Evolutionary conservation across 2,329 filamentous ascomycete species (phyloP), one percentile per base, ranked within the genome.

Genomic region (Xylaria multiplex): DNA sequence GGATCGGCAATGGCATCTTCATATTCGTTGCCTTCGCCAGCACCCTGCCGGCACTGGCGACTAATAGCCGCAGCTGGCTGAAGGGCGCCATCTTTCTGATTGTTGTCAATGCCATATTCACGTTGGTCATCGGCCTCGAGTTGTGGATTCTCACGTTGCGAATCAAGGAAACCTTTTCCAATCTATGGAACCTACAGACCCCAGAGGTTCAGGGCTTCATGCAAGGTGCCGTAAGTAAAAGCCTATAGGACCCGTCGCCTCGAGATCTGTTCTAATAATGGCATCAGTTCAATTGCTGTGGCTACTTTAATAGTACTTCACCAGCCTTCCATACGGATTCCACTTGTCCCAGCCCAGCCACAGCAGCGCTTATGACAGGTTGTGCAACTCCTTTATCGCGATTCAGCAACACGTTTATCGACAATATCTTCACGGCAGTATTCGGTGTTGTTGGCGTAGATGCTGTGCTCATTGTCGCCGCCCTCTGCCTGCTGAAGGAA

Each of bases 381-480:
- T 96, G 92, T 76, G 85, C 91, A 16, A 82, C 85, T 1, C 85
- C 89, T 1, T 88, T 96, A 71, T 86, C 86, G 27, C 85, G 81
- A 60, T 93, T 90, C 73, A 85, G 89, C 65, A 93, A 93, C 78
- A 81, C 82, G 64, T 91, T 90, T 74, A 81, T 95, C 69, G 91
- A 93, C 79, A 80, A 88, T 62, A 88, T 95, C 75, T 96, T 95
- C 78, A 96, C 92, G 1, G 88, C 88, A 27, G 84, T 91, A 61
- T 96, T 96, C 77, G 92, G 91, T 68, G 88, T 95, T 77, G 91
- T 94, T 67, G 91, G 84, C 63, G 77, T 93, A 69, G 89, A 93
- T 75, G 85, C 85, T 48, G 74, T 92, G 58, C 82, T 95, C 55
- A 81, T 95, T 70, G 81, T 95, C 62, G 86, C 88, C 71, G 88